Conservation (phyloP, 2,329 filamentous ascomycete species). For the Apiospora saccharicola region DNA sequence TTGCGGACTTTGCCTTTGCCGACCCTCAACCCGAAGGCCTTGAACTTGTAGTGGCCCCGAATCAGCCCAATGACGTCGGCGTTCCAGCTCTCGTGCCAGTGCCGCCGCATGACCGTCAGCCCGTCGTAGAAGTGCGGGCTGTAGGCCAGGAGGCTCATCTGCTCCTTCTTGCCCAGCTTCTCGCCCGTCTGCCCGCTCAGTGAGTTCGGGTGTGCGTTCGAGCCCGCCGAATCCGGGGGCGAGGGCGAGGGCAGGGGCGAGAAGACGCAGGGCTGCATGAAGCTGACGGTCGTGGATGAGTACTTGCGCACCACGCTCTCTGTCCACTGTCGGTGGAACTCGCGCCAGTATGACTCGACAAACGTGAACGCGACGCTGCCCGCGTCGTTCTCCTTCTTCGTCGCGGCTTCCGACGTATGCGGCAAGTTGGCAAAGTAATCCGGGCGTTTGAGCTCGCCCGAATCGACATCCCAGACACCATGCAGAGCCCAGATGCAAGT, state of each 20-base stretch:
- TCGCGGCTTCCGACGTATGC: constrained; percentile 22
- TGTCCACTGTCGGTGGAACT: constrained; percentile 32
- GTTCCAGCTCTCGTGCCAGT: constrained; percentile 37
- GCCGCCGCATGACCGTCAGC: constrained; percentile 35
- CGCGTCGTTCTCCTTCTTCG: constrained; percentile 28
- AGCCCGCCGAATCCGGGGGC: not conserved
- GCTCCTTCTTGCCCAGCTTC: constrained; percentile 1
- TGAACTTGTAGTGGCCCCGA: constrained; percentile 33
- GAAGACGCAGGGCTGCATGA: constrained; percentile 36
- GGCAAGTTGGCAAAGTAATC: constrained; percentile 33
- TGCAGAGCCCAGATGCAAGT: constrained; percentile 38
- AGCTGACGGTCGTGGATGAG: constrained; percentile 28
- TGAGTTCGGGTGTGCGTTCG: not conserved
- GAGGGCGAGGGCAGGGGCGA: constrained; percentile 29
- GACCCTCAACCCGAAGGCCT: constrained; percentile 33
- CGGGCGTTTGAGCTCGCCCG: constrained; percentile 31
- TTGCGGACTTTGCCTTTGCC: constrained; percentile 32
- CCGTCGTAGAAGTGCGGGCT: constrained; percentile 38
- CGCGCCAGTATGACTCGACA: constrained; percentile 35
- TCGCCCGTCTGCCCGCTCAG: not conserved
- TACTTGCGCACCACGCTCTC: constrained; percentile 28
- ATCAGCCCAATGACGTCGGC: constrained; percentile 35
- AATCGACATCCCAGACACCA: constrained; percentile 33
- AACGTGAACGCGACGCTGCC: constrained; percentile 29
- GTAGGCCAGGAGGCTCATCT: constrained; percentile 30